Conservation (phyloP, 495 filamentous ascomycete genomes). For the Neurospora sp. region DNA sequence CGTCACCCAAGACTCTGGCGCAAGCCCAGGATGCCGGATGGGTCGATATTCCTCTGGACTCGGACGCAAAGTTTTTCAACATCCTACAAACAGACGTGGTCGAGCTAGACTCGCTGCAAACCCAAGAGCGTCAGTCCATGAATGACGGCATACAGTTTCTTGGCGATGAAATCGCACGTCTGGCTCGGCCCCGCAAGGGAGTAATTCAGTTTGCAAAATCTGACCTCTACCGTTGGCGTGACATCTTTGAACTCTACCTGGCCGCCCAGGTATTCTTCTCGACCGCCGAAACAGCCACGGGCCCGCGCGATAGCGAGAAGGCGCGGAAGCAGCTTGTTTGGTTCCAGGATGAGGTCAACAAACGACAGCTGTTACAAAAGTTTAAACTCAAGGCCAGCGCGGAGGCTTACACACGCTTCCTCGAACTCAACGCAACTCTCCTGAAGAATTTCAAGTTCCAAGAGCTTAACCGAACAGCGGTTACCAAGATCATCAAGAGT, state of each 20-base stretch:
- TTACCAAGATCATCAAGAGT: slow-evolving; percentile 73
- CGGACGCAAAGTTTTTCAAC: slow-evolving; percentile 59
- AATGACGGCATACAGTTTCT: slow-evolving; percentile 42
- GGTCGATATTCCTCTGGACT: slow-evolving; percentile 55
- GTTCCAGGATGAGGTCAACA: slow-evolving; percentile 48
- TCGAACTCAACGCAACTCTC: slow-evolving; percentile 53
- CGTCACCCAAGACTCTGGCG: neutral
- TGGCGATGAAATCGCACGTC: slow-evolving; percentile 43
- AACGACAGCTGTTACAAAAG: slow-evolving; percentile 37
- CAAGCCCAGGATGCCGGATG: slow-evolving; percentile 14
- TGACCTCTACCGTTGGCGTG: slow-evolving; percentile 63
- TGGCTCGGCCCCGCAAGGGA: slow-evolving; percentile 41
- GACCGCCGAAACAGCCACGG: slow-evolving; percentile 47
- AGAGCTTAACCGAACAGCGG: slow-evolving; percentile 58
- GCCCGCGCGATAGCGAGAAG: slow-evolving; percentile 41
- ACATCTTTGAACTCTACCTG: slow-evolving; percentile 61
- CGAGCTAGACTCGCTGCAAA: slow-evolving; percentile 49
- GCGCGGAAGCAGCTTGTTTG: slow-evolving; percentile 46
- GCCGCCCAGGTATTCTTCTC: slow-evolving; percentile 67
- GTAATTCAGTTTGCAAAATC: slow-evolving; percentile 38
- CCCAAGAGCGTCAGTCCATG: slow-evolving; percentile 44
- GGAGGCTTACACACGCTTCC: slow-evolving; percentile 48
- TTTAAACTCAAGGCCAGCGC: slow-evolving; percentile 51
- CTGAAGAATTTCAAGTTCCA: slow-evolving; percentile 61
- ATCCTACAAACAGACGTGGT: slow-evolving; percentile 52